A percentile compares a stretch with the other conserved stretches of the same genome.
These are phyloP conservation scores for Bipolaris sorokiniana DNA, from an alignment of 2,329 filamentous ascomycete genomes.

Conservation along the genomic window DNA sequence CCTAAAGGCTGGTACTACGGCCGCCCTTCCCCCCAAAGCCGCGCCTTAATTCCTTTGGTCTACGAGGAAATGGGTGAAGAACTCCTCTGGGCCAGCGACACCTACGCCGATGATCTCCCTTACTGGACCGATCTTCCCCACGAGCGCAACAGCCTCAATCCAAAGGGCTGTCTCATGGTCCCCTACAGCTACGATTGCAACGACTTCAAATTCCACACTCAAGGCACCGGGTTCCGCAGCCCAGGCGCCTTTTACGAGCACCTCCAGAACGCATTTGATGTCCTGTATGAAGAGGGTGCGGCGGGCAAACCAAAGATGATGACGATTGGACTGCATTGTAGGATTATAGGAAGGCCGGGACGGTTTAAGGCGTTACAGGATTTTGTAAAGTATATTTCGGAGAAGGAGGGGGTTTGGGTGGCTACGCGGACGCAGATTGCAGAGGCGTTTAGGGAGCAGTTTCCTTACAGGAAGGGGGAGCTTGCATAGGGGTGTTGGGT, in stretches of 20 bases:
- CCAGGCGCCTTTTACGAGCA: conserved; percentile 55
- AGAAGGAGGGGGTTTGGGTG: conserved; percentile 63
- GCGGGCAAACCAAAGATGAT: conserved; percentile 55
- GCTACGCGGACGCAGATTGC: conserved; percentile 61
- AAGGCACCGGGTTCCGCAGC: conserved; percentile 55
- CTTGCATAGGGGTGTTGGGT: conserved; percentile 29
- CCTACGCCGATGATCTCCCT: conserved; percentile 62
- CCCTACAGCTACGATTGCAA: conserved; percentile 63
- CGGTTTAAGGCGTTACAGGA: conserved; percentile 59
- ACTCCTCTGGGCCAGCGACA: conserved; percentile 58
- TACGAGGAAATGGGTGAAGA: conserved; percentile 61
- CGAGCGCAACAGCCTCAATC: conserved; percentile 50
- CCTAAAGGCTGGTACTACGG: conserved; percentile 61
- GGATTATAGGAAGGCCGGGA: conserved; percentile 60
- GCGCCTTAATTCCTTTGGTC: conserved; percentile 57
- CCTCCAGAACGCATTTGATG: conserved; percentile 60
- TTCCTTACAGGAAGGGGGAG: conserved; percentile 56
- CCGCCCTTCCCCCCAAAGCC: conserved; percentile 53
- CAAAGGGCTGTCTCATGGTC: conserved; percentile 61
- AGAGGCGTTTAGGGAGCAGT: conserved; percentile 56
- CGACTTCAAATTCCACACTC: conserved; percentile 57
- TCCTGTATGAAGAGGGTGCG: conserved; percentile 59
- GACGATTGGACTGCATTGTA: conserved; percentile 62
- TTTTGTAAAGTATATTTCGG: conserved; percentile 60
- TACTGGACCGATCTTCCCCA: conserved; percentile 62